A percentile compares a stretch with the other conserved stretches of the same genome.
These are phyloP conservation scores for Trichoderma atrobrunneum DNA, from an alignment of 2,329 filamentous ascomycete species.

Conservation along the genomic window DNA sequence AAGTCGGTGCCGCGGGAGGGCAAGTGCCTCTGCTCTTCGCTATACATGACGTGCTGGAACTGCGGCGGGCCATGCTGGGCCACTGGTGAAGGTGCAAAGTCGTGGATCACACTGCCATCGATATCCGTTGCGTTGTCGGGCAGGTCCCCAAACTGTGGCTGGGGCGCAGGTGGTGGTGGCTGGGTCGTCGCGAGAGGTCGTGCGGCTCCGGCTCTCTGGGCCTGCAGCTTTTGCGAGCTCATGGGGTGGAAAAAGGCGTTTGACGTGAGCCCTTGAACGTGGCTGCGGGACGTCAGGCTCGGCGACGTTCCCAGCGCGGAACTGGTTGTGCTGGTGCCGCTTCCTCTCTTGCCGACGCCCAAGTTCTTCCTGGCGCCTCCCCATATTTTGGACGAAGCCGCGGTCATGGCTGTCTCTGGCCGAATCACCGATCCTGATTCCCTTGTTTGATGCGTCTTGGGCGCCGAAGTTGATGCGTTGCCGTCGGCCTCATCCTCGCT, in stretches of 20 bases:
- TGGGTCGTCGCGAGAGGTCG: constrained; percentile 45
- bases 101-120: constrained; percentile 39
- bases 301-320: constrained; percentile 49
- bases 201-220: constrained; percentile 66
- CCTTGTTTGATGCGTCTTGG: constrained; percentile 22
- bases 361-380: constrained; percentile 54
- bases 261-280: constrained; percentile 84
- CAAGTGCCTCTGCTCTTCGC: constrained; percentile 55
- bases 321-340: constrained; percentile 43
- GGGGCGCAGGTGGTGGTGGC: constrained; percentile 32
- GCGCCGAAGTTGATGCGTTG: constrained; percentile 24
- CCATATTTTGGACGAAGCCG: constrained; percentile 45
- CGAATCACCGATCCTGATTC: constrained; percentile 48
- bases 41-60: constrained; percentile 27
- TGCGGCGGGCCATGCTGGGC: constrained; percentile 45
- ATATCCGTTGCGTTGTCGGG: constrained; percentile 43
- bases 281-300: constrained; percentile 73
- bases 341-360: constrained; percentile 43
- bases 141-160: constrained; percentile 28
- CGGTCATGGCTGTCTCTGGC: constrained; percentile 54
- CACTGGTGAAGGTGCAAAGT: constrained; percentile 51
- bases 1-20: constrained; percentile 77
- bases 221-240: constrained; percentile 92
- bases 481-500: constrained; percentile 53
- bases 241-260: constrained; percentile 94